phyloP scores from a whole-genome alignment of 129 eudicot species.

The Dittrichia graveolens region DNA sequence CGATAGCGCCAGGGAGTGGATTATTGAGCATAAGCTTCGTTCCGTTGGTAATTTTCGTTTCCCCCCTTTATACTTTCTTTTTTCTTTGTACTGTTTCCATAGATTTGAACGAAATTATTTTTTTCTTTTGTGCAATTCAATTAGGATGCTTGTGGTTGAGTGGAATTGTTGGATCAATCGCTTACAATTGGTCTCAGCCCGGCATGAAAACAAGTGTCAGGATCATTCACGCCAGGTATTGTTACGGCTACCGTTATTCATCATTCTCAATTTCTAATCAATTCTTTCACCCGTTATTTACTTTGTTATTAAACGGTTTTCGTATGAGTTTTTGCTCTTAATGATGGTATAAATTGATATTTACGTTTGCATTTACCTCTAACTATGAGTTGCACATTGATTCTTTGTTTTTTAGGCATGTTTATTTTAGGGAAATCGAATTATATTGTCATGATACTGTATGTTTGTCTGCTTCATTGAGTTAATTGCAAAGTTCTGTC shows the following conservation, averaged over 20 bases:
- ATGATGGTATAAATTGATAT: too few species aligned
- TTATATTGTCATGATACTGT: background rate
- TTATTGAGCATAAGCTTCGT: constrained; percentile 75
- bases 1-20: constrained; percentile 51
- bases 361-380: too few species aligned
- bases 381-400: too few species aligned
- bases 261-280: too few species aligned
- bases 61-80: background rate
- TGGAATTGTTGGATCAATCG: constrained; percentile 70
- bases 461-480: background rate
- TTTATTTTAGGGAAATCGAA: background rate
- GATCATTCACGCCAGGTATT: constrained; percentile 79
- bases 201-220: constrained; percentile 76
- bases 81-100: background rate
- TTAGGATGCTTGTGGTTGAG: constrained; percentile 70
- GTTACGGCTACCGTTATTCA: too few species aligned
- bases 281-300: too few species aligned
- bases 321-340: too few species aligned
- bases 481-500: background rate
- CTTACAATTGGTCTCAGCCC: constrained; percentile 85
- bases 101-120: background rate
- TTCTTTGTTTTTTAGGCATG: too few species aligned
- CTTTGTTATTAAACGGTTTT: too few species aligned
- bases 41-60: constrained; percentile 51
- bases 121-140: background rate